phyloP scores from a whole-genome alignment of 176 grass and related monocot genomes.

The Juncus inflexus region DNA sequence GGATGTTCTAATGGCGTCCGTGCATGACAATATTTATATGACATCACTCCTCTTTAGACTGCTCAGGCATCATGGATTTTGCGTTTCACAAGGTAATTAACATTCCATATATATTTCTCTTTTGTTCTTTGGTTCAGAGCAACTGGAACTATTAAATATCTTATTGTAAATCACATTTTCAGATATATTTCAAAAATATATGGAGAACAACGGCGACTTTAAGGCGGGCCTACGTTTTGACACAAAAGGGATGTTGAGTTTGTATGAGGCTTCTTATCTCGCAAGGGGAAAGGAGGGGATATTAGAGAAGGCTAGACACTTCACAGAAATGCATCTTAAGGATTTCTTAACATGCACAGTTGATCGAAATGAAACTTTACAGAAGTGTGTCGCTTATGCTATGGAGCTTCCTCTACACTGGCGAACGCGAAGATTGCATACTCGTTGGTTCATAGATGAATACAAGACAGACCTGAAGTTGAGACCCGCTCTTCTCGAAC shows the following conservation, averaged over 20 bases:
- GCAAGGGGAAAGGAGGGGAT: slow-evolving; percentile 19
- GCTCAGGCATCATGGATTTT: slow-evolving; percentile 24
- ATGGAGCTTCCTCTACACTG: slow-evolving; percentile 31
- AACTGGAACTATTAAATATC: neutral
- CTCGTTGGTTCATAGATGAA: slow-evolving; percentile 23
- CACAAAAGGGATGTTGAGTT: slow-evolving; percentile 15
- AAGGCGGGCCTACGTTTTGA: neutral
- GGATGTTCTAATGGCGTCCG: no score
- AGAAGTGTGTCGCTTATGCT: slow-evolving; percentile 19
- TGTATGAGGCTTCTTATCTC: slow-evolving; percentile 31
- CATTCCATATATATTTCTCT: neutral
- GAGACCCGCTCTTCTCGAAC: slow-evolving; percentile 15
- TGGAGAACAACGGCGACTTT: neutral
- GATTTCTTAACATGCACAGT: neutral
- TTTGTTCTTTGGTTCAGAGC: no score
- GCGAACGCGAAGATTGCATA: slow-evolving; percentile 22
- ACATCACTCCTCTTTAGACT: neutral
- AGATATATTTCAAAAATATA: slow-evolving; percentile 9
- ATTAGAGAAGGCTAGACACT: slow-evolving; percentile 22
- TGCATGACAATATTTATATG: no score
- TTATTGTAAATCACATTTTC: neutral
- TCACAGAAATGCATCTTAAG: slow-evolving; percentile 26
- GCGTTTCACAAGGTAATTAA: slow-evolving; percentile 23
- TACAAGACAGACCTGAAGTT: slow-evolving; percentile 16
- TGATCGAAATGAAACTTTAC: neutral